Evolutionary conservation across 148 eudicot species (phyloP), one percentile per base, ranked within the genome.

Genomic region (Heliamphora exappendiculata): DNA sequence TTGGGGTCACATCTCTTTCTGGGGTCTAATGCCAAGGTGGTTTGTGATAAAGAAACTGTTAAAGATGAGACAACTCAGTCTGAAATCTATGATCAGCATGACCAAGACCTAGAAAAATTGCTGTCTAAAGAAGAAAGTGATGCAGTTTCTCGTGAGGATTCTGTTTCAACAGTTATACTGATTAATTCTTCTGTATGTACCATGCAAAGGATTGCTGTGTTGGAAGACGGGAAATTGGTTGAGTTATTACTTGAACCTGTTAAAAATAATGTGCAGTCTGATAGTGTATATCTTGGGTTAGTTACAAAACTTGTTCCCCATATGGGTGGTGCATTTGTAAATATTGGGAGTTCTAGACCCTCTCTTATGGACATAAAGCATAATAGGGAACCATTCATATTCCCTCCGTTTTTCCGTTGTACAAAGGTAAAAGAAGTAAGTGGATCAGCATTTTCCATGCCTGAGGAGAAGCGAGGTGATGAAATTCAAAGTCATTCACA

Each of bases 291-390:
- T 79, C 86, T 94, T 60, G 98, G 97, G 76, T 89, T 83, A 37
- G 85, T 94, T 54, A 83, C 89, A 47, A 87, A 88, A 77, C 88
- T 91, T 76, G 96, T 84, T 81, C 98, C 98, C 80, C 93, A 91
- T 78, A 91, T 94, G 96, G 96, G 97, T 62, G 96, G 96, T 79
- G 98, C 98, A 82, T 92, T 94, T 88, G 96, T 94, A 74, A 87
- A 92, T 81, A 92, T 94, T 75, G 97, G 96, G 55, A 82, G 82
- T 75, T 67, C 90, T 59, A 89, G 89, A 82, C 88, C 89, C 66
- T 91, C 90, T 75, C 87, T 94, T 70, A 89, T 94, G 97, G 89
- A 86, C 83, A 89, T 92, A 77, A 88, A 77, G 78, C 76, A 82
- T 78, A 72, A 79, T 33, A 85, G 85, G 74, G 85, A 90, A 69